Evolutionary conservation across 2,329 filamentous ascomycete genomes (phyloP).

Genomic region (Phialocephala sp.): DNA sequence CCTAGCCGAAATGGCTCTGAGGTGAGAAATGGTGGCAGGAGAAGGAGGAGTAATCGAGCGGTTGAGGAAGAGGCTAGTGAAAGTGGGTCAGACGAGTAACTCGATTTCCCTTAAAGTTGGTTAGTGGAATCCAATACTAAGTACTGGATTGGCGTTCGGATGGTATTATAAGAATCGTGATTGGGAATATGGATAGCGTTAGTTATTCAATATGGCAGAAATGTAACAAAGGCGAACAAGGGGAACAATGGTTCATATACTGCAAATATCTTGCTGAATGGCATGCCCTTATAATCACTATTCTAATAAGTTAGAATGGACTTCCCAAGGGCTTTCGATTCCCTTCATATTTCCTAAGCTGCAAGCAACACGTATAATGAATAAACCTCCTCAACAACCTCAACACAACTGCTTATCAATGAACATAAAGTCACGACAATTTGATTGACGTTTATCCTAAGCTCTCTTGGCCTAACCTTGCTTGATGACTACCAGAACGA

Average conservation of each 20-base stretch:
- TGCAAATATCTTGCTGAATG: too few relatives aligned
- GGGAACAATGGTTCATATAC: too few relatives aligned
- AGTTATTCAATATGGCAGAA: neutral
- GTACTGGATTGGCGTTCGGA: neutral
- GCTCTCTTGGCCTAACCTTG: neutral
- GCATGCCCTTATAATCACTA: too few relatives aligned
- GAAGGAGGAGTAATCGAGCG: conserved; percentile 14
- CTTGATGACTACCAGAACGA: neutral
- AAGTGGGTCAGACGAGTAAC: conserved; percentile 4
- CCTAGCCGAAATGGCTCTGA: neutral
- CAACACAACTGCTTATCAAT: too few relatives aligned
- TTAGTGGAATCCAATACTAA: neutral
- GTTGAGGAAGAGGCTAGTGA: conserved; percentile 13
- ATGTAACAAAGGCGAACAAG: too few relatives aligned
- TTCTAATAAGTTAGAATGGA: too few relatives aligned
- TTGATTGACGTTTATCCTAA: too few relatives aligned
- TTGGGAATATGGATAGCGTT: neutral
- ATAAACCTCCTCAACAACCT: too few relatives aligned
- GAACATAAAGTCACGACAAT: too few relatives aligned
- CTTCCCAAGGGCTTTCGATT: too few relatives aligned
- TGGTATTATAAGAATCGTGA: neutral
- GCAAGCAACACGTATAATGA: too few relatives aligned
- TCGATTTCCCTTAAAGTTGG: neutral
- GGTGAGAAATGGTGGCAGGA: neutral
- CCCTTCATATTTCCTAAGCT: too few relatives aligned